These are phyloP conservation scores for Phycomyces nitens DNA, from an alignment of 192 early-diverging fungal species.

Conservation along the genomic window DNA sequence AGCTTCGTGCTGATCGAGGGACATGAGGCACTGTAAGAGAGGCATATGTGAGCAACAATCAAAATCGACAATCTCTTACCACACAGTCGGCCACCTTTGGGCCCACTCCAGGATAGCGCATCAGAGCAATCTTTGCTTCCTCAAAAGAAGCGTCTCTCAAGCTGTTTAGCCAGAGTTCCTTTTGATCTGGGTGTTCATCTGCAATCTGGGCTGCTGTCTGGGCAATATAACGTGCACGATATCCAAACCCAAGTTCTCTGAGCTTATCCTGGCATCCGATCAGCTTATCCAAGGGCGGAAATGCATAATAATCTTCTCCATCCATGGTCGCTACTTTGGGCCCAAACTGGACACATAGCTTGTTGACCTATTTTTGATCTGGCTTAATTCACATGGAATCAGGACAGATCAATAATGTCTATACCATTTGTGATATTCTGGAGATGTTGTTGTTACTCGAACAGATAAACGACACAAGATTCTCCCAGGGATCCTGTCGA, in stretches of 20 bases:
- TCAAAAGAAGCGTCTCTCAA: conserved; percentile 57
- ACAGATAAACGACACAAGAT: conserved; percentile 88
- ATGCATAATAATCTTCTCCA: conserved; percentile 54
- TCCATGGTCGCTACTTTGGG: conserved; percentile 35
- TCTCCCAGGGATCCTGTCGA: conserved; percentile 85
- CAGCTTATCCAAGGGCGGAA: conserved; percentile 58
- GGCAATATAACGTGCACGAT: conserved; percentile 90
- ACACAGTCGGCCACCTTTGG: conserved; percentile 99
- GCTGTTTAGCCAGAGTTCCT: conserved; percentile 57
- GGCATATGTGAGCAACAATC: neutral
- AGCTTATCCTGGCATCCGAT: conserved; percentile 63
- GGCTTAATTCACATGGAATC: conserved; percentile 2
- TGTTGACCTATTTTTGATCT: conserved; percentile 37
- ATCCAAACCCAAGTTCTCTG: conserved; percentile 84
- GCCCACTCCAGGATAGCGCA: conserved; percentile 78
- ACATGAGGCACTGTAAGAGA: conserved; percentile 67
- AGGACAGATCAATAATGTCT: neutral
- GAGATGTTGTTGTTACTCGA: conserved; percentile 92
- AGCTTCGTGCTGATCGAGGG: conserved; percentile 75
- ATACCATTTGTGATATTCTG: conserved; percentile 83
- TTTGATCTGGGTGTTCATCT: conserved; percentile 40
- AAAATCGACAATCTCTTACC: conserved; percentile 28
- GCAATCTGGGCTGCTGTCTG: conserved; percentile 54
- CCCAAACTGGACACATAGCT: conserved; percentile 47
- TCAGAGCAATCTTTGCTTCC: conserved; percentile 55